Evolutionary conservation across 2,329 filamentous ascomycete genomes (phyloP), one percentile per base, ranked within the genome.

Genomic region (Raffaelea ambrosiae): DNA sequence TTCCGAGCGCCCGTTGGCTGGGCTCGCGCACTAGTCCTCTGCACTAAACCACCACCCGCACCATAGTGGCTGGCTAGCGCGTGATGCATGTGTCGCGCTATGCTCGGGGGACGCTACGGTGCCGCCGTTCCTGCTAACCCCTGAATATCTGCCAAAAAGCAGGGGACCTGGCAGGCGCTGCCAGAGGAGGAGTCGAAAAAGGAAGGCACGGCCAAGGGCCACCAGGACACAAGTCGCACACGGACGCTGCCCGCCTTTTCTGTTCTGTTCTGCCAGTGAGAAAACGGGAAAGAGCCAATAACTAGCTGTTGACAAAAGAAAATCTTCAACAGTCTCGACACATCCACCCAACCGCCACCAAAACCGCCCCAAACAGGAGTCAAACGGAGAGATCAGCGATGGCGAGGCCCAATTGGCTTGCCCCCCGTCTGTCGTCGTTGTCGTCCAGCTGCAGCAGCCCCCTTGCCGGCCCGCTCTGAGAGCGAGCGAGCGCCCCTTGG

Each of bases 61-160:
- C 9, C 41, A 19, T 33, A 43, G 23, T 21, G 41, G 13, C 20
- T 26, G 20, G 20, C 33, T 48, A 48, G 46, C 46, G 46, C 19
- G 40, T 48, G n/a, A 9, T 43, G 46, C 19, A 29, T 39, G 38
- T 41, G 40, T 19, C 29, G 29, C 46, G 46, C 46, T 43, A 39
- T 31, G 5, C 16, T 41, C 19, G 40, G 29, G 31, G 45, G 31
- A n/a, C n/a, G n/a, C n/a, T n/a, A n/a, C n/a, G n/a, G 20, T 18
- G 38, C 42, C 41, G 38, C 43, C 43, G 46, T 48, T 44, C 41
- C 44, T 50, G 23, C 31, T 40, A 39, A 44, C 52, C 53, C 51
- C 51, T 51, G 49, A 49, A 54, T 47, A 48, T 44, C 45, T 44
- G n/a, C 46, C 36, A 44, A 46, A 39, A 46, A 49, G 29, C 20